phyloP scores from a whole-genome alignment of 2,329 filamentous ascomycete species.

The Gremmenia infestans region DNA sequence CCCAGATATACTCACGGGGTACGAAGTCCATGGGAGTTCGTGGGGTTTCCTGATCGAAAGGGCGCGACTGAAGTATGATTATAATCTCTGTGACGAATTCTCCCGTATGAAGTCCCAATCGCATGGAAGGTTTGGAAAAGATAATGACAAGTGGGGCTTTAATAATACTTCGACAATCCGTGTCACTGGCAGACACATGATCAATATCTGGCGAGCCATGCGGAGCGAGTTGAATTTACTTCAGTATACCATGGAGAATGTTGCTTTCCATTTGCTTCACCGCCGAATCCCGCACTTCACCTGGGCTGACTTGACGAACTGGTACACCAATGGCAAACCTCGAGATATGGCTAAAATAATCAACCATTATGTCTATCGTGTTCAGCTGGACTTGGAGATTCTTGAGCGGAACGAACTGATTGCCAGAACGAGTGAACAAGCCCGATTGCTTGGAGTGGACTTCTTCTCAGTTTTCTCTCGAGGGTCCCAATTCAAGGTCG shows the following conservation, averaged over 20 bases:
- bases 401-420: constrained; percentile 87
- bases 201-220: constrained; percentile 98
- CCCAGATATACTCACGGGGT: constrained; percentile 90
- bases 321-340: constrained; percentile 68
- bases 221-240: constrained; percentile 83
- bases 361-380: constrained; percentile 70
- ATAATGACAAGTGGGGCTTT: constrained; percentile 87
- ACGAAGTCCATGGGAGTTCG: constrained; percentile 86
- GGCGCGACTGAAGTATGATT: constrained; percentile 79
- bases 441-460: constrained; percentile 85
- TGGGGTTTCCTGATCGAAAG: constrained; percentile 97
- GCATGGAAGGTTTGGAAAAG: constrained; percentile 78
- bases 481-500: constrained; percentile 97
- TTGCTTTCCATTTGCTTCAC: constrained; percentile 86
- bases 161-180: constrained; percentile 87
- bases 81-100: constrained; percentile 84
- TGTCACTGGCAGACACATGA: constrained; percentile 91
- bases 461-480: constrained; percentile 95
- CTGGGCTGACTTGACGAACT: constrained; percentile 71
- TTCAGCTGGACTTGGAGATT: constrained; percentile 82
- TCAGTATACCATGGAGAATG: constrained; percentile 95
- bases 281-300: constrained; percentile 83
- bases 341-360: constrained; percentile 70
- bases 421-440: constrained; percentile 87
- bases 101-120: constrained; percentile 82